Evolutionary conservation across 2,329 filamentous ascomycete species (phyloP).

Genomic region (Nothophaeocryptopus gaeumannii): DNA sequence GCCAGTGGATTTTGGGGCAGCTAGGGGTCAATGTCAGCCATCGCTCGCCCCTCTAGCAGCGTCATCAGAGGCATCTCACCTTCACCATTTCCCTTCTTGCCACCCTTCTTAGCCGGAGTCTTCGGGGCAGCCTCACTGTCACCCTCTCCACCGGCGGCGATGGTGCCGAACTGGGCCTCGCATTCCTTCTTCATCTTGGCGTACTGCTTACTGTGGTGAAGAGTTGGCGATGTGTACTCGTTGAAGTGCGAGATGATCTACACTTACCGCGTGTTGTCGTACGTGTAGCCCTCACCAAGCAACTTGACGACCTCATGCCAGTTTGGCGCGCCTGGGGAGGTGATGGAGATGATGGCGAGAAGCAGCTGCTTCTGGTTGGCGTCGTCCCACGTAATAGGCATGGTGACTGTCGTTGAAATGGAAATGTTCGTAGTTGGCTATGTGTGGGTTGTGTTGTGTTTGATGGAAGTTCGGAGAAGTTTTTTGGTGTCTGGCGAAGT

Average conservation of each 20-base stretch:
- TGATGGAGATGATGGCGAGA: conserved; percentile 7
- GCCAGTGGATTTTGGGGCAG: neutral
- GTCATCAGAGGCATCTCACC: neutral
- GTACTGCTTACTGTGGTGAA: conserved; percentile 4
- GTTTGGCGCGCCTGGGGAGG: conserved; percentile 7
- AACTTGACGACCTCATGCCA: conserved; percentile 14
- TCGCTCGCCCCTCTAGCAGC: too few relatives aligned
- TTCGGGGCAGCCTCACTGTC: neutral
- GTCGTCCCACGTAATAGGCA: conserved; percentile 13
- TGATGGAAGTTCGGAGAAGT: too few relatives aligned
- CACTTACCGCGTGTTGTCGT: conserved; percentile 4
- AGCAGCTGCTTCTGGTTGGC: conserved; percentile 9
- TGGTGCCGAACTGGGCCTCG: conserved; percentile 1
- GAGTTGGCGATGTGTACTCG: neutral
- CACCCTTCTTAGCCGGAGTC: neutral
- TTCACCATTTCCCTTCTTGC: neutral
- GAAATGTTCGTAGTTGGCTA: neutral
- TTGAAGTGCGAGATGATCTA: neutral
- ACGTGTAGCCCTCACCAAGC: conserved; percentile 5
- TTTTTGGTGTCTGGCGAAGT: too few relatives aligned
- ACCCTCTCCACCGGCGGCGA: neutral
- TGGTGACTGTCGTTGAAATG: neutral
- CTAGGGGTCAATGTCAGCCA: too few relatives aligned
- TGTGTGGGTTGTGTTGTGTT: neutral
- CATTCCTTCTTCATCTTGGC: neutral